Evolutionary conservation across 768 basidiomycete genomes (phyloP).

Genomic region (Termitomyces sp.): DNA sequence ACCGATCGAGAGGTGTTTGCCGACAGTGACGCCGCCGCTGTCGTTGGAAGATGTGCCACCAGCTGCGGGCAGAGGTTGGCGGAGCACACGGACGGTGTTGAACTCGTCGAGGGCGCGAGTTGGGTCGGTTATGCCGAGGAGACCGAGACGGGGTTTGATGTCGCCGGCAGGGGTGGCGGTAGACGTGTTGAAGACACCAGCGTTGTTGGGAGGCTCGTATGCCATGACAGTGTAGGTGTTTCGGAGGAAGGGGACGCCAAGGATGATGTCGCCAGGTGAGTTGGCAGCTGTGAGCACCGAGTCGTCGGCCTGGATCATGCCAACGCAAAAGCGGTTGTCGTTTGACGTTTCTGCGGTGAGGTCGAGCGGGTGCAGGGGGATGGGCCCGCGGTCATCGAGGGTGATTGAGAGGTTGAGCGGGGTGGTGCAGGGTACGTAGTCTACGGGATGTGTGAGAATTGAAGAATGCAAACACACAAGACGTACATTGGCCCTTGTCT

Average conservation of each 20-base stretch:
- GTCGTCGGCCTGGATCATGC: conserved; percentile 60
- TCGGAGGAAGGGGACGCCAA: conserved; percentile 74
- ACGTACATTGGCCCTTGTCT: conserved; percentile 60
- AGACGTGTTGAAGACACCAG: not conserved
- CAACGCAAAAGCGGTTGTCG: conserved; percentile 48
- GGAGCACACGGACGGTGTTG: conserved; percentile 59
- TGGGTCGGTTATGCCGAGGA: conserved; percentile 60
- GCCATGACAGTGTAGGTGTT: conserved; percentile 62
- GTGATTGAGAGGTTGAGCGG: conserved; percentile 72
- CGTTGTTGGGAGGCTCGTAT: not conserved
- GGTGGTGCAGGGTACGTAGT: conserved; percentile 67
- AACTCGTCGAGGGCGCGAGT: conserved; percentile 63
- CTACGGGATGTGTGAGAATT: conserved; percentile 26
- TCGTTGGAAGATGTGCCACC: too few species aligned
- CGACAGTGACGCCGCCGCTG: conserved; percentile 8
- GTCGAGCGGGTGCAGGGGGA: conserved; percentile 73
- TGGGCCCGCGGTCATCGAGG: conserved; percentile 48
- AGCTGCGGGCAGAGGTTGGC: conserved; percentile 40
- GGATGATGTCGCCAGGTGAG: conserved; percentile 58
- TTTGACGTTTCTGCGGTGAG: conserved; percentile 45
- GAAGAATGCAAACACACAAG: not conserved
- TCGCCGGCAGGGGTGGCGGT: not conserved
- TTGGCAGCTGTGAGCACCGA: conserved; percentile 28
- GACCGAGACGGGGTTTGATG: conserved; percentile 47
- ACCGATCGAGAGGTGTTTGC: conserved; percentile 48